A percentile compares a stretch with the other conserved stretches of the same genome.
Conservation (phyloP, 2,329 filamentous ascomycete genomes). For the Waltergamsia citrina region DNA sequence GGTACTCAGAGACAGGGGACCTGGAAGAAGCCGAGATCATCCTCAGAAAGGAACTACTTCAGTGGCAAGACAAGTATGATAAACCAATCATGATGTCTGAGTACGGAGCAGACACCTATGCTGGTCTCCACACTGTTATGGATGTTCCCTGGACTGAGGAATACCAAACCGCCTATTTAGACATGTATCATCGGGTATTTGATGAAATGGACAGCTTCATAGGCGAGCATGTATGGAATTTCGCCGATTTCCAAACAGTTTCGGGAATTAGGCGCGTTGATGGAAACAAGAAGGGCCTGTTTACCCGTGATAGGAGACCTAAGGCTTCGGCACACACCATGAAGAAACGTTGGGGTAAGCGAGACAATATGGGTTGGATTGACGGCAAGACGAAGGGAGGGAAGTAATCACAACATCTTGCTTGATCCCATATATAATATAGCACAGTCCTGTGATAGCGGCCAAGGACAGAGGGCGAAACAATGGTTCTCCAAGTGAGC, state of each 20-base stretch:
- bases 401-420: too few relatives aligned
- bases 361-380: too few relatives aligned
- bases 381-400: too few relatives aligned
- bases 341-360: slow-evolving; percentile 9
- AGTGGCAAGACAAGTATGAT: slow-evolving; percentile 13
- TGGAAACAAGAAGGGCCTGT: slow-evolving; percentile 16
- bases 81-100: slow-evolving; percentile 19
- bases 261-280: slow-evolving; percentile 10
- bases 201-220: slow-evolving; percentile 14
- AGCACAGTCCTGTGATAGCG: too few relatives aligned
- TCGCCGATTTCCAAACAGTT: slow-evolving; percentile 14
- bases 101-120: slow-evolving; percentile 17
- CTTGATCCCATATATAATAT: too few relatives aligned
- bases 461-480: too few relatives aligned
- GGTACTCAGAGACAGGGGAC: slow-evolving; percentile 14
- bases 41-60: slow-evolving; percentile 12
- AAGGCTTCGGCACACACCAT: slow-evolving; percentile 9
- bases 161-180: slow-evolving; percentile 13
- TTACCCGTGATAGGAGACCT: slow-evolving; percentile 12
- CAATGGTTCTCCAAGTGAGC: too few relatives aligned
- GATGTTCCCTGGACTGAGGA: slow-evolving; percentile 18
- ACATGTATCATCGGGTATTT: slow-evolving; percentile 18
- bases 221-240: slow-evolving; percentile 18
- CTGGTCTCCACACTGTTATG: slow-evolving; percentile 14
- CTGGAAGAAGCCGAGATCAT: slow-evolving; percentile 11